Base-by-base conservation (phyloP, 2,329 filamentous ascomycete species). In the Neodidymelliopsis sp. region DNA sequence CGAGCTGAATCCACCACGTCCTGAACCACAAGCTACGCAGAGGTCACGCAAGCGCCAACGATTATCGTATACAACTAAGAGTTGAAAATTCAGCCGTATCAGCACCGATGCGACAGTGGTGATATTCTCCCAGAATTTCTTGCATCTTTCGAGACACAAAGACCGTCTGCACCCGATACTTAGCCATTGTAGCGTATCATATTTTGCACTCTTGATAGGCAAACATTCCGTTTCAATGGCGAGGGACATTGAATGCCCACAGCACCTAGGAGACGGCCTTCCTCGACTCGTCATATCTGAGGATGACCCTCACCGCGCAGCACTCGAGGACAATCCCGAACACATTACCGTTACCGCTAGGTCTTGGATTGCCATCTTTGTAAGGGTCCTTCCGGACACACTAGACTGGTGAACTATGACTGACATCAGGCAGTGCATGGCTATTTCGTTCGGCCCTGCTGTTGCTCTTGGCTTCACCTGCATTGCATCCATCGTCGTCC, bases 241-340 rank as follows among this genome's bases (percentile, higher is more conserved):
- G n/a, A n/a, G n/a, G n/a, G n/a, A n/a, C n/a, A n/a, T n/a, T n/a
- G n/a, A n/a, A n/a, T n/a, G n/a, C 15, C 9, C 36, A n/a, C 36
- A 38, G 16, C 24, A 29, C 6, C 9, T n/a, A 20, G 24, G 15
- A n/a, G 10, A 20, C 6, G 20, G 12, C 20, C 5, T 8, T 13
- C 15, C 19, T 20, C 10, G 24, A 6, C 13, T 27, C 23, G 23
- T 37, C 35, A 15, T 7, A 10, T 29, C 29, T 28, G 36, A 38
- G 36, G 36, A 38, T 28, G 36, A 38, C 9, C 36, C 24, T 38
- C 36, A 38, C 29, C 36, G 36, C 15, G 36, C 36, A 29, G 36
- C 36, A 20, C 24, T 38, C 24, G 36, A 29, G 24, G 24, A 38
- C 24, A 38, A 29, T 9, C 36, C 36, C 19, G 36, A 38, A 16